These are phyloP conservation scores for Acacia confusa DNA, from an alignment of 306 rosid genomes.

Conservation along the genomic window DNA sequence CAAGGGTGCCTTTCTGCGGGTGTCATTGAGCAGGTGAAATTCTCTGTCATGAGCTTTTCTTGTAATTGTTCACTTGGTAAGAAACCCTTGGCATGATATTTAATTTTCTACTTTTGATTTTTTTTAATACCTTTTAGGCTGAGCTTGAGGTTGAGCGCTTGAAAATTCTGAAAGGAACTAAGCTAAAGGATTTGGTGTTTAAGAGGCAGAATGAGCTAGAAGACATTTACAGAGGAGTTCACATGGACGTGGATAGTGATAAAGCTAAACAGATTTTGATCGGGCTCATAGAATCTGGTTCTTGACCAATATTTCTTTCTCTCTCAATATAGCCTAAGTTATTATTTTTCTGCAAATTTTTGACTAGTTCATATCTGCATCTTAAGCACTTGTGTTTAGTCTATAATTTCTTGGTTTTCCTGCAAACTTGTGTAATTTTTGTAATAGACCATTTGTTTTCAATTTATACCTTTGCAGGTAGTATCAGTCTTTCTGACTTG, in stretches of 20 bases:
- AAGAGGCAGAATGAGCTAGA: constrained; percentile 88
- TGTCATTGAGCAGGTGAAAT: constrained; percentile 69
- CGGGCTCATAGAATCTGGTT: constrained; percentile 79
- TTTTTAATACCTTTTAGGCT: constrained; percentile 39
- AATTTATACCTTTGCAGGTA: constrained; percentile 52
- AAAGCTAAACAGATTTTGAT: constrained; percentile 63
- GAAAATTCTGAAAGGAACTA: constrained; percentile 76
- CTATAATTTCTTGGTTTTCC: background rate
- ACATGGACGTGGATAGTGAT: constrained; percentile 77
- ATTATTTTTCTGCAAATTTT: background rate
- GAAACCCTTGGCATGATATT: background rate
- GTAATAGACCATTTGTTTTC: background rate
- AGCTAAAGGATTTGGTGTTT: constrained; percentile 76
- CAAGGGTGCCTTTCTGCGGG: constrained; percentile 69
- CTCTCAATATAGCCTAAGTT: background rate
- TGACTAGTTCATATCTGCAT: constrained; percentile 5
- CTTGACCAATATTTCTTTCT: background rate
- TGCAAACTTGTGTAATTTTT: background rate
- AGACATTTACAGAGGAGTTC: constrained; percentile 78
- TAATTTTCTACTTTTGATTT: constrained; percentile 20
- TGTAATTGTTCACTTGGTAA: constrained; percentile 13
- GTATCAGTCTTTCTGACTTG: constrained; percentile 57
- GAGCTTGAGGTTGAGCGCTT: constrained; percentile 71
- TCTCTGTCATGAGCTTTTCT: constrained; percentile 18
- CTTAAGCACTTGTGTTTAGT: constrained; percentile 3